Base-by-base conservation (phyloP, 257 asterid genomes). In the Nicotiana paniculata region DNA sequence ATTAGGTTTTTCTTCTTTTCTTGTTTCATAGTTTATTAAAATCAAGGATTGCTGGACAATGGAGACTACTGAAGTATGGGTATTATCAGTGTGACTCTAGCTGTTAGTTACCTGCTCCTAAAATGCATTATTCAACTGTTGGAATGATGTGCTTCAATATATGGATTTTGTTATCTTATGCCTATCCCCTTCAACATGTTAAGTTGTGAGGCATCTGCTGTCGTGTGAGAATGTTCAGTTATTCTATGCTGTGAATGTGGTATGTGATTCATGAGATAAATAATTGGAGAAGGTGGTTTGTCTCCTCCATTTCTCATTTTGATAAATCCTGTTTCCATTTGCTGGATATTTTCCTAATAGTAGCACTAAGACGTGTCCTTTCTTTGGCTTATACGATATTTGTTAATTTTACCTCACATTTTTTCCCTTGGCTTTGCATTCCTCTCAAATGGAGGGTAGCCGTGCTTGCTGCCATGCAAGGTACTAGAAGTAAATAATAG, bases 121-220 rank as follows among this genome's bases (percentile, higher is more conserved):
- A 75, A 15, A 51, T 51, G 63, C 63, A 75, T 75, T 51, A 51
- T 75, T 51, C 57, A 6, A 18, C 53, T 75, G 15, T 51, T 51
- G 16, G 62, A 4, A 28, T 75, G 79, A 51, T 75, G 62, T 75
- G 80, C 43, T 7, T 75, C 80, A 75, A 75, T 75, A 74, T 15
- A 16, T 51, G 63, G 24, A 54, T 51, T 28, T 26, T 75, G 63
- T 26, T 46, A 26, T 26, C 80, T 51, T 15, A 26, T 51, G 63
- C 63, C 26, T 51, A n/a, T 13, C 26, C 39, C 28, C 63, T 72
- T 39, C 63, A 75, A 51, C 9, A 51, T 75, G 80, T 75, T 51
- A 26, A 26, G 9, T 75, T 75, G 28, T 26, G 46, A 51, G 80
- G 46, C 2, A 28, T 75, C 63, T 7, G 37, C 79, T 51, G 26